A percentile compares a stretch with the other conserved stretches of the same genome.
These are phyloP conservation scores for Candida lessepsii DNA, from an alignment of 805 yeast species.

Conservation along the genomic window DNA sequence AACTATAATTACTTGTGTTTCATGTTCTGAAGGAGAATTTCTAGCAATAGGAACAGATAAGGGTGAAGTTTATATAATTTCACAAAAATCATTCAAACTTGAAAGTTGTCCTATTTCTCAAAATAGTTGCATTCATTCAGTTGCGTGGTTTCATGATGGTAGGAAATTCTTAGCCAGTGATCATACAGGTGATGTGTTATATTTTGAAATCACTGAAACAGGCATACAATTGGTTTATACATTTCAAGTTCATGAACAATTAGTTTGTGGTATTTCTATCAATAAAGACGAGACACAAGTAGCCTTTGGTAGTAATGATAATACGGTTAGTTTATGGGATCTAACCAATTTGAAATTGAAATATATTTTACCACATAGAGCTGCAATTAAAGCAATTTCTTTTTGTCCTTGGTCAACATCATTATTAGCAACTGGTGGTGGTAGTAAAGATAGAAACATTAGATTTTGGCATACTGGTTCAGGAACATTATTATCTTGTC, in stretches of 20 bases:
- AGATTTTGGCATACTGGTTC: slow-evolving; percentile 84
- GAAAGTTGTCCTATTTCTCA: not conserved
- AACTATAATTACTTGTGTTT: slow-evolving; percentile 50
- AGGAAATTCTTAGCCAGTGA: slow-evolving; percentile 59
- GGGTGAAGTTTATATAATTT: slow-evolving; percentile 46
- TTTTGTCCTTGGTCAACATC: slow-evolving; percentile 89
- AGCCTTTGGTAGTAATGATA: slow-evolving; percentile 86
- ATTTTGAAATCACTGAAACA: slow-evolving; percentile 30
- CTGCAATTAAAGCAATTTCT: slow-evolving; percentile 88
- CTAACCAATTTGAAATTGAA: slow-evolving; percentile 40
- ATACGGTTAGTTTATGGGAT: slow-evolving; percentile 73
- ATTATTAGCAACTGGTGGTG: slow-evolving; percentile 87
- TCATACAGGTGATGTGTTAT: slow-evolving; percentile 56
- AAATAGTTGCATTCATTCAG: slow-evolving; percentile 32
- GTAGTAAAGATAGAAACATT: slow-evolving; percentile 74
- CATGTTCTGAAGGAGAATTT: slow-evolving; percentile 49
- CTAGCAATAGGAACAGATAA: slow-evolving; percentile 56
- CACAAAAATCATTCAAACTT: slow-evolving; percentile 1
- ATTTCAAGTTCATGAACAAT: slow-evolving; percentile 33
- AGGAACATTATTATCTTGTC: slow-evolving; percentile 64
- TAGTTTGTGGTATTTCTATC: slow-evolving; percentile 54
- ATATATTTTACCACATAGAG: slow-evolving; percentile 61
- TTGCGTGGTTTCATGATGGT: slow-evolving; percentile 55
- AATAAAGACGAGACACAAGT: slow-evolving; percentile 52
- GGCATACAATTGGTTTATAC: slow-evolving; percentile 12